Evolutionary conservation across 2,329 filamentous ascomycete genomes (phyloP).

Genomic region (Diaporthe citrichinensis): DNA sequence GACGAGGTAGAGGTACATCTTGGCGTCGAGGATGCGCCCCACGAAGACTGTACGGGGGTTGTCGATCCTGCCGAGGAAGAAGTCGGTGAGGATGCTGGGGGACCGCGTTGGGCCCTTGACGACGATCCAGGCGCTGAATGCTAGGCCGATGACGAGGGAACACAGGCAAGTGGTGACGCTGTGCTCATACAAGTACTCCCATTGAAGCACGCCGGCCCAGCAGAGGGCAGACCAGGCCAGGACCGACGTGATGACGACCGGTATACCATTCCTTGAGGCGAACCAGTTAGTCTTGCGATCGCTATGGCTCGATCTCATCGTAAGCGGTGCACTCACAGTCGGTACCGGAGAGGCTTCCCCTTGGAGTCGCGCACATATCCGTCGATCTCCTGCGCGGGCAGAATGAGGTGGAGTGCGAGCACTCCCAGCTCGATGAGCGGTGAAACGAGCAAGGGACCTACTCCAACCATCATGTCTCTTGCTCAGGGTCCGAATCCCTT

Average conservation of each 20-base stretch:
- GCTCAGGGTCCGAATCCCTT: background rate
- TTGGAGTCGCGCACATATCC: slow-evolving; percentile 38
- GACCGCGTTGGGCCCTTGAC: background rate
- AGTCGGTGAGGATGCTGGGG: background rate
- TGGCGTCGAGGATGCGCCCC: slow-evolving; percentile 31
- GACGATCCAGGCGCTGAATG: slow-evolving; percentile 19
- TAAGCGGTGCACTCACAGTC: slow-evolving; percentile 18
- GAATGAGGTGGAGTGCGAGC: slow-evolving; percentile 34
- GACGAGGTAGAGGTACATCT: slow-evolving; percentile 38
- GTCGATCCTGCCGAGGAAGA: slow-evolving; percentile 34
- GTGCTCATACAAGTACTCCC: slow-evolving; percentile 34
- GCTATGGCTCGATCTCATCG: background rate
- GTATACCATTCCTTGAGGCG: slow-evolving; percentile 28
- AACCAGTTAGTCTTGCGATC: background rate
- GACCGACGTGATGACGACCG: slow-evolving; percentile 17
- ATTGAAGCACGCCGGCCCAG: slow-evolving; percentile 18
- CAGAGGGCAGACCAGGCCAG: slow-evolving; percentile 34
- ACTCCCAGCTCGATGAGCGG: slow-evolving; percentile 36
- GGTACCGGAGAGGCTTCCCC: slow-evolving; percentile 36
- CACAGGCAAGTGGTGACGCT: background rate
- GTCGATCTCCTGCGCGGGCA: slow-evolving; percentile 31
- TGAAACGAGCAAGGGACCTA: slow-evolving; percentile 29
- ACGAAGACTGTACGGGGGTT: slow-evolving; percentile 25
- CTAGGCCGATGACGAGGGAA: slow-evolving; percentile 19
- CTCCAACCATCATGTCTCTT: slow-evolving; percentile 1